phyloP scores from a whole-genome alignment of 306 rosid species.

The Cyamopsis tetragonoloba region DNA sequence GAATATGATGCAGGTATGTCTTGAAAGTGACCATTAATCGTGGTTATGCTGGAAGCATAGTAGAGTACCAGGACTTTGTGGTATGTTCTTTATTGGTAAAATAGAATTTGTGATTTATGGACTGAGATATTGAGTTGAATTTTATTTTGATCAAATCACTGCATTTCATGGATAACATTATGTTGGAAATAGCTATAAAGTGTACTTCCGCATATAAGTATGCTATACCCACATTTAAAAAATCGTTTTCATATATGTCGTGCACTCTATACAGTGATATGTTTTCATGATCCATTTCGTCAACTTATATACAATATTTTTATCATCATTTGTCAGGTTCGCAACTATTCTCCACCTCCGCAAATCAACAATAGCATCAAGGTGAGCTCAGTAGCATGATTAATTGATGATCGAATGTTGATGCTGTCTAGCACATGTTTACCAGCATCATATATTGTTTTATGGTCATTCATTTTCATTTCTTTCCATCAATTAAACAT shows the following conservation, averaged over 20 bases:
- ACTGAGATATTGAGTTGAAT: not conserved
- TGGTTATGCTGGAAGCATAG: constrained; percentile 88
- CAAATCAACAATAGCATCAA: constrained; percentile 92
- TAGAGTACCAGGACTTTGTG: constrained; percentile 94
- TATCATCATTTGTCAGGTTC: constrained; percentile 60
- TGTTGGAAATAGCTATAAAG: constrained; percentile 6
- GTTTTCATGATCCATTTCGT: not conserved
- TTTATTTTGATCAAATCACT: constrained; percentile 8
- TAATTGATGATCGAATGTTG: constrained; percentile 10
- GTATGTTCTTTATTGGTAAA: constrained; percentile 37
- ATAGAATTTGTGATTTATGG: constrained; percentile 3
- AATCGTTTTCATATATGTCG: not conserved
- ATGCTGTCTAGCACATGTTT: not conserved
- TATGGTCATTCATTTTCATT: not conserved
- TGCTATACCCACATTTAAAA: not conserved
- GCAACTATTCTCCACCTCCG: constrained; percentile 83
- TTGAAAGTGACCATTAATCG: constrained; percentile 93
- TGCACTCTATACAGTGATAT: not conserved
- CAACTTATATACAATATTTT: not conserved
- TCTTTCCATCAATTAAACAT: not conserved
- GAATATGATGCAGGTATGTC: constrained; percentile 64
- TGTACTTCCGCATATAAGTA: not conserved
- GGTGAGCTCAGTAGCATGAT: constrained; percentile 51
- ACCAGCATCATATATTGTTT: not conserved
- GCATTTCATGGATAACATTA: not conserved